A percentile compares a stretch with the other conserved stretches of the same genome.
Evolutionary conservation across 495 filamentous ascomycete genomes (phyloP).

Genomic region (Penicillium bovifimosum): DNA sequence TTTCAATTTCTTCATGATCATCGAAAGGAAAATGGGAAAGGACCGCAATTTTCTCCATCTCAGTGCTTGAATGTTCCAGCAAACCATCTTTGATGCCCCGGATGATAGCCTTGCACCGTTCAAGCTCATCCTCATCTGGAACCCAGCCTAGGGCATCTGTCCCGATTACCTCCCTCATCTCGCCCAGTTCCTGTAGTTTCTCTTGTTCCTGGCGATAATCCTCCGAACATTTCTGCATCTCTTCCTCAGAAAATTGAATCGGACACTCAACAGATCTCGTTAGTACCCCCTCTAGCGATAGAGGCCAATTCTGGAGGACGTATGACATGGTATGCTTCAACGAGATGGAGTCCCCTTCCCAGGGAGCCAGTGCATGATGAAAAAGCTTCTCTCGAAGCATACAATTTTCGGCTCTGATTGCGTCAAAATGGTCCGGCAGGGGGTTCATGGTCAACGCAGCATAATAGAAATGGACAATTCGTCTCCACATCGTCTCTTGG

Average conservation of each 20-base stretch:
- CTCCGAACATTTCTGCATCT: conserved; percentile 7
- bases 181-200: conserved; percentile 20
- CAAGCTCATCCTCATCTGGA: conserved; percentile 21
- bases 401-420: conserved; percentile 13
- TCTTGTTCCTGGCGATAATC: conserved; percentile 15
- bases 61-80: conserved; percentile 20
- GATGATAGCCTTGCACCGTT: conserved; percentile 15
- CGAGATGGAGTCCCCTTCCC: conserved; percentile 21
- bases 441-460: conserved; percentile 20
- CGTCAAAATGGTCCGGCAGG: conserved; percentile 26
- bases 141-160: conserved; percentile 26
- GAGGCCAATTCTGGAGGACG: conserved; percentile 17
- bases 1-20: conserved; percentile 26
- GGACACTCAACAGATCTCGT: conserved; percentile 11
- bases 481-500: conserved; percentile 22
- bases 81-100: conserved; percentile 21
- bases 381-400: conserved; percentile 26
- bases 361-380: conserved; percentile 14
- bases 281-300: conserved; percentile 8
- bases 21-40: conserved; percentile 25
- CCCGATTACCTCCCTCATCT: conserved; percentile 23
- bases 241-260: conserved; percentile 18
- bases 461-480: conserved; percentile 25
- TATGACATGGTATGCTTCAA: conserved; percentile 18
- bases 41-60: conserved; percentile 19